These are phyloP conservation scores for Colletotrichum sp. DNA, from an alignment of 2,329 filamentous ascomycete species.

Conservation along the genomic window DNA sequence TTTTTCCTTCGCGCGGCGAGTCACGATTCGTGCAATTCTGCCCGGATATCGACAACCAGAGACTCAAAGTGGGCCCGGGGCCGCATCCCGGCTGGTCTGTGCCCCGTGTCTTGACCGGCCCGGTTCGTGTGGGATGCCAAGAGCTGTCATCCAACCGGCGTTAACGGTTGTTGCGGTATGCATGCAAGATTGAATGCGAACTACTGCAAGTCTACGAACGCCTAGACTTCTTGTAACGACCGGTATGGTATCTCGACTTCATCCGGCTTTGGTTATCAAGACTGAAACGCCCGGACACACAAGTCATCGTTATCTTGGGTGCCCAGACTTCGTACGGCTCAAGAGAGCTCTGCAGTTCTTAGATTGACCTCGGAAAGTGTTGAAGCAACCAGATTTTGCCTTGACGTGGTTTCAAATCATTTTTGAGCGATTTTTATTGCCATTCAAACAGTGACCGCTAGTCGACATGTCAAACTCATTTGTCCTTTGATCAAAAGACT, in stretches of 20 bases:
- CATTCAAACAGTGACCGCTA: rapidly evolving
- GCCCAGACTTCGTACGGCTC: background rate
- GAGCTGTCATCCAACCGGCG: background rate
- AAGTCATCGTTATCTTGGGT: background rate
- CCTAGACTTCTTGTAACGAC: background rate
- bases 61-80: background rate
- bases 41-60: background rate
- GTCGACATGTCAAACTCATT: background rate
- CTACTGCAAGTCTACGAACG: background rate
- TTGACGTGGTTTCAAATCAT: background rate
- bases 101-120: background rate
- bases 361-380: background rate
- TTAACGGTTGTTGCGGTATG: background rate
- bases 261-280: background rate
- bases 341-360: background rate
- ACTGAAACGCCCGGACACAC: background rate
- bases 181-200: background rate
- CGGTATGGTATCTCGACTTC: background rate
- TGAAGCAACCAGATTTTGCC: rapidly evolving
- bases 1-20: background rate
- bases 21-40: background rate
- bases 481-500: background rate
- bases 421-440: rapidly evolving
- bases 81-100: background rate
- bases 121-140: background rate